phyloP scores from a whole-genome alignment of 345 rosid species.

The Hibiscus trionum region DNA sequence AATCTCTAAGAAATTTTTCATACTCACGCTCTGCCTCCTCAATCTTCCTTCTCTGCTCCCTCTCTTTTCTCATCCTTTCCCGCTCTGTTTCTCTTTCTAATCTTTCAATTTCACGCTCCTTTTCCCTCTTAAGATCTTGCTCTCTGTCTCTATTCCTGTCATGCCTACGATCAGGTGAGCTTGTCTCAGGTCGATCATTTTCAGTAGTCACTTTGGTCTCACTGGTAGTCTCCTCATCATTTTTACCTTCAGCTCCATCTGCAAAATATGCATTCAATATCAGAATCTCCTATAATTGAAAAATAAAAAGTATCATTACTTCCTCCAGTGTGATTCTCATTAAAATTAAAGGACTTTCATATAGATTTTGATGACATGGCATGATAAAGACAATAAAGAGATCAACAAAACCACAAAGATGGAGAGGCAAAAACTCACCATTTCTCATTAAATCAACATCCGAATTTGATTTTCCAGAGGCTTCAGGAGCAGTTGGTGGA shows the following conservation, averaged over 20 bases:
- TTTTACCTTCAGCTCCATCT: constrained; percentile 49
- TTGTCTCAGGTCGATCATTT: constrained; percentile 59
- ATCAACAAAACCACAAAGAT: not conserved
- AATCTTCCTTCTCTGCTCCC: constrained; percentile 83
- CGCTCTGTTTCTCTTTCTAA: constrained; percentile 87
- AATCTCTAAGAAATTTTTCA: constrained; percentile 79
- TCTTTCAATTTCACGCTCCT: constrained; percentile 81
- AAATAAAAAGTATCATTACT: not conserved
- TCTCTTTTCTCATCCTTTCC: constrained; percentile 77
- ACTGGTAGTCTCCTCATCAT: constrained; percentile 60
- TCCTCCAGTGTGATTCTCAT: not conserved
- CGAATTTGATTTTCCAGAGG: constrained; percentile 32
- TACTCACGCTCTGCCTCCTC: constrained; percentile 94
- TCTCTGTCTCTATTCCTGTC: constrained; percentile 67
- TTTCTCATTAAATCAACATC: constrained; percentile 43
- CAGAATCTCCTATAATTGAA: not conserved
- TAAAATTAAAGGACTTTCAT: not conserved
- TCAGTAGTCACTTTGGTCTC: constrained; percentile 48
- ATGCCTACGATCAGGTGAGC: constrained; percentile 75
- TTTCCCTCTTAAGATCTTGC: constrained; percentile 60
- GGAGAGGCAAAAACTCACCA: constrained; percentile 33
- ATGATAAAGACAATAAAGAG: not conserved
- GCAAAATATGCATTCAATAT: constrained; percentile 14
- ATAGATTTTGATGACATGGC: not conserved
- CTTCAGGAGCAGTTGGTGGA: constrained; percentile 41